Conservation (phyloP, 2,329 filamentous ascomycete genomes). For the Aspergillus jensenii region DNA sequence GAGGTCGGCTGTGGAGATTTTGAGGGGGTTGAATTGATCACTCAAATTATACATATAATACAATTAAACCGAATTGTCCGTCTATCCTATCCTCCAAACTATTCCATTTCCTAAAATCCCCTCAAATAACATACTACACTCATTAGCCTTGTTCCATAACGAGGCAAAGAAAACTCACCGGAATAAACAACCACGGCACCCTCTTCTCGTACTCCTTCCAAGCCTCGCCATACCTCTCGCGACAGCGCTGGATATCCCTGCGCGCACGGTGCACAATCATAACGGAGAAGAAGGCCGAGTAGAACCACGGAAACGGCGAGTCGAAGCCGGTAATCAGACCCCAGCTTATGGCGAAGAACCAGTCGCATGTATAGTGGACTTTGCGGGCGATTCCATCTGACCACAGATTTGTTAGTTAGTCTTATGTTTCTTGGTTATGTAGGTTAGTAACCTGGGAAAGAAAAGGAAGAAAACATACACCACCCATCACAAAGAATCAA, state of each 20-base stretch:
- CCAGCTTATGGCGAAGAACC: slow-evolving; percentile 75
- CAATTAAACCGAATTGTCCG: no score
- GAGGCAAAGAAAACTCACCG: slow-evolving; percentile 44
- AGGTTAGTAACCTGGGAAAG: no score
- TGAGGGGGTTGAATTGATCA: slow-evolving; percentile 8
- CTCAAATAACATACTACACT: slow-evolving; percentile 16
- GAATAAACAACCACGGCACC: slow-evolving; percentile 83
- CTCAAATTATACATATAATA: no score
- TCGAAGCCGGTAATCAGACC: slow-evolving; percentile 75
- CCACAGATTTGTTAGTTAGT: background rate
- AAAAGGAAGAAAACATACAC: slow-evolving; percentile 54
- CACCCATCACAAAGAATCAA: slow-evolving; percentile 80
- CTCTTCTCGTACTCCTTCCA: slow-evolving; percentile 77
- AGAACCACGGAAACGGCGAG: slow-evolving; percentile 85
- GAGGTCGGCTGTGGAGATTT: slow-evolving; percentile 26
- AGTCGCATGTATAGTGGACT: slow-evolving; percentile 76
- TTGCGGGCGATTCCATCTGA: slow-evolving; percentile 69
- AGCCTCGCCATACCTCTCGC: slow-evolving; percentile 73
- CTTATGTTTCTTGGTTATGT: background rate
- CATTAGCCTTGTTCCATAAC: no score
- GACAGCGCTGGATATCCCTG: slow-evolving; percentile 73
- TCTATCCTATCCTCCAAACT: background rate
- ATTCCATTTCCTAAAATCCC: no score
- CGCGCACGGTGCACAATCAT: slow-evolving; percentile 79
- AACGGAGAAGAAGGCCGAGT: slow-evolving; percentile 72